Percentiles rank a stretch among this genome's conserved stretches.
phyloP scores from a whole-genome alignment of 2,329 filamentous ascomycete genomes.

The Sporothrix pallida region DNA sequence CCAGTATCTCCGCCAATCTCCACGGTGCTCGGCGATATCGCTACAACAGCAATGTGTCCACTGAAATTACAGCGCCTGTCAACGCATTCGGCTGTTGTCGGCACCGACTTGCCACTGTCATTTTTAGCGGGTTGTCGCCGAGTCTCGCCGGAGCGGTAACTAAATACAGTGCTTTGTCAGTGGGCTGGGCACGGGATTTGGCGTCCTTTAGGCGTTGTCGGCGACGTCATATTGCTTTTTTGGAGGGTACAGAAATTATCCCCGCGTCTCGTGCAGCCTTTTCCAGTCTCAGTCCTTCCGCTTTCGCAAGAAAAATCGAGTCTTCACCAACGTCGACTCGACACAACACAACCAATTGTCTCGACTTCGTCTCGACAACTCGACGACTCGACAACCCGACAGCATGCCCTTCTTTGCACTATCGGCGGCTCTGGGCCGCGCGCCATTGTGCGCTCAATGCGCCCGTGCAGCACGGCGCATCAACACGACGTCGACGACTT shows the following conservation, averaged over 20 bases:
- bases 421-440: background rate
- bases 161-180: background rate
- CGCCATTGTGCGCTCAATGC: slow-evolving; percentile 21
- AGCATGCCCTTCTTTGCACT: slow-evolving; percentile 4
- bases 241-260: too few species aligned
- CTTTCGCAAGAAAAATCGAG: too few species aligned
- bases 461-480: slow-evolving; percentile 24
- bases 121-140: background rate
- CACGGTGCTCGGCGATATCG: slow-evolving; percentile 21
- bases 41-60: background rate
- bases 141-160: background rate
- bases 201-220: background rate
- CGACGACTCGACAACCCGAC: background rate
- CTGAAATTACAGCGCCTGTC: background rate
- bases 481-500: background rate
- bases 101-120: slow-evolving; percentile 4
- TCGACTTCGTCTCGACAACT: background rate
- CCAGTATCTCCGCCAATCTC: slow-evolving; percentile 23
- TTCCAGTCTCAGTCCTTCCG: too few species aligned
- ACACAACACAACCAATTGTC: background rate
- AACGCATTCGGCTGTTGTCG: background rate
- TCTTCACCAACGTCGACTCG: background rate
- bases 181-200: background rate
- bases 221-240: slow-evolving; percentile 1
- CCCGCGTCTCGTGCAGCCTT: too few species aligned